Evolutionary conservation across 306 rosid genomes (phyloP).

Genomic region (Castanopsis chinensis): DNA sequence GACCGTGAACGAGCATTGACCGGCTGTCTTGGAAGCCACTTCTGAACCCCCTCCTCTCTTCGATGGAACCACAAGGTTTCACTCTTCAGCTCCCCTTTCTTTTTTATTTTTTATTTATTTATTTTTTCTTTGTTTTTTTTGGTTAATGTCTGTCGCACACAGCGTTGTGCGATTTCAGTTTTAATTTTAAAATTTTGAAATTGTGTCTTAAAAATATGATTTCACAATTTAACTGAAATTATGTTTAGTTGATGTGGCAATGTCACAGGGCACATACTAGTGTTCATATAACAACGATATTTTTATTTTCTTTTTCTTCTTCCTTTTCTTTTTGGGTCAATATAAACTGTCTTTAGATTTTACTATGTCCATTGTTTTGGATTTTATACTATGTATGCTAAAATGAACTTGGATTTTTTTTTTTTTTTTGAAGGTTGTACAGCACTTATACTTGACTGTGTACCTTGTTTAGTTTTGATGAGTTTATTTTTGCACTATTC

Average conservation of each 20-base stretch:
- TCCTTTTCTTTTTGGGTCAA: background rate
- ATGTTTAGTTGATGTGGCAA: no score
- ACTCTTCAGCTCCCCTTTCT: background rate
- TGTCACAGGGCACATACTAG: no score
- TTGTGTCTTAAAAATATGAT: no score
- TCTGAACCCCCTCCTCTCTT: constrained; percentile 70
- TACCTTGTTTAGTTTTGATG: no score
- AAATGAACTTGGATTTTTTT: background rate
- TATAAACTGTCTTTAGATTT: background rate
- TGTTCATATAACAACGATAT: no score
- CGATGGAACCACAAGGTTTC: constrained; percentile 81
- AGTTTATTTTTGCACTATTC: fast-evolving
- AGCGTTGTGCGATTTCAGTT: no score
- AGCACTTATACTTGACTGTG: constrained; percentile 25
- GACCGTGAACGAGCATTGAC: constrained; percentile 16
- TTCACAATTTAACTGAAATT: no score
- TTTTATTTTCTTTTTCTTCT: background rate
- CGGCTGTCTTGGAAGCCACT: constrained; percentile 49
- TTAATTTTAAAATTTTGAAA: no score
- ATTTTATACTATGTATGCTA: no score
- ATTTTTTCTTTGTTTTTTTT: no score
- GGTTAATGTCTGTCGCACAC: no score
- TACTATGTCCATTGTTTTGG: background rate
- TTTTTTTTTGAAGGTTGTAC: constrained; percentile 49
- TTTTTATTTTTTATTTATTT: no score